Percentiles rank a stretch among this genome's conserved stretches.
Conservation (phyloP, 139 green algal species). For the Chlorella sp. region DNA sequence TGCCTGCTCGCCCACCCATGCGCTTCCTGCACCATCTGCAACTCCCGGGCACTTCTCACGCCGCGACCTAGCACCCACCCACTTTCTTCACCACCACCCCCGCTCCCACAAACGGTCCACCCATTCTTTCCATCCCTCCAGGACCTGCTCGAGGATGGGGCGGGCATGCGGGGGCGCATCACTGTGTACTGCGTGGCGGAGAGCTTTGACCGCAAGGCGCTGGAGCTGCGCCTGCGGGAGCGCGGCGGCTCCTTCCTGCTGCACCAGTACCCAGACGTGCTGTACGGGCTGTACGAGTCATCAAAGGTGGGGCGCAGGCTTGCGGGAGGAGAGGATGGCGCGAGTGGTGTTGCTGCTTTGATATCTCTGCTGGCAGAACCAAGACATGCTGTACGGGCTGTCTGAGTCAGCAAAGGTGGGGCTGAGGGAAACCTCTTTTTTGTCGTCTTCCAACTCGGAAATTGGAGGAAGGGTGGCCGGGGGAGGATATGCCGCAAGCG, state of each 20-base stretch:
- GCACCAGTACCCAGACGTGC: constrained; percentile 59
- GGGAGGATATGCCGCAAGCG: no score
- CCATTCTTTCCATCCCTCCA: neutral
- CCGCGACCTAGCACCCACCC: neutral
- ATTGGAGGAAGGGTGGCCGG: no score
- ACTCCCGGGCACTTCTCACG: neutral
- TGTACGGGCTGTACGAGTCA: constrained; percentile 50
- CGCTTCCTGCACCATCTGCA: no score
- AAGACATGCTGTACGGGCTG: constrained; percentile 57
- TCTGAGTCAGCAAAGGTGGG: constrained; percentile 28
- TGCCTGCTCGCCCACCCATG: no score
- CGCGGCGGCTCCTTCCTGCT: constrained; percentile 7
- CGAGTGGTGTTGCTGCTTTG: neutral
- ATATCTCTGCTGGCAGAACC: no score
- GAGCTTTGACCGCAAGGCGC: constrained; percentile 51
- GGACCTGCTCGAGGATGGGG: constrained; percentile 30
- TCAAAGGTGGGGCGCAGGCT: neutral
- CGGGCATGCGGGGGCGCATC: constrained; percentile 54
- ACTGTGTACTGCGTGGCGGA: constrained; percentile 75
- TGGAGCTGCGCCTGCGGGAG: constrained; percentile 39
- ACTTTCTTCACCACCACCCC: neutral
- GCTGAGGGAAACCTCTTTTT: no score
- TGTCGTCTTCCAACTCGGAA: no score
- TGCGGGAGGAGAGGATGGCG: no score
- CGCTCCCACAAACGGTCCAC: neutral